Evolutionary conservation across 2,329 filamentous ascomycete genomes (phyloP).

Genomic region (Ophiostoma sp.): DNA sequence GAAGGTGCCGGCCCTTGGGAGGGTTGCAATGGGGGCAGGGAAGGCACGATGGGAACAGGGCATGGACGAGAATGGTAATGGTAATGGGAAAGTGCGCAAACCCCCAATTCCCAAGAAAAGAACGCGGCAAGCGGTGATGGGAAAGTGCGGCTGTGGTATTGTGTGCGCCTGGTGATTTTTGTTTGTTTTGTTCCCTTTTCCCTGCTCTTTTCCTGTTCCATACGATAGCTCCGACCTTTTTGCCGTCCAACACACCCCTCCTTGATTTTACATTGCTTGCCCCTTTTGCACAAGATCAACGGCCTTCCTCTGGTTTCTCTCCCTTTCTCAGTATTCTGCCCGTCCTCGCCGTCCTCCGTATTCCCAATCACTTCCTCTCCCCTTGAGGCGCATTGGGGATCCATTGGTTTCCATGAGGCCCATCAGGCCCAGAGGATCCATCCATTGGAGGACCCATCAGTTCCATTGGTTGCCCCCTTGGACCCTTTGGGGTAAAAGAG

Average conservation of each 20-base stretch:
- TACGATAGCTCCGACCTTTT: background rate
- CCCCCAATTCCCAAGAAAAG: background rate
- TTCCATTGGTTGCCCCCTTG: background rate
- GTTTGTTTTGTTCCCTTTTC: background rate
- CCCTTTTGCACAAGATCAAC: constrained; percentile 5
- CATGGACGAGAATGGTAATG: background rate
- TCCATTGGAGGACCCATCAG: background rate
- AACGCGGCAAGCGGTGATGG: background rate
- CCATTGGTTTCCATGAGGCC: background rate
- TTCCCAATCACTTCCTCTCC: background rate
- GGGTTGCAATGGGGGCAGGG: background rate
- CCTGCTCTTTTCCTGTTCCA: background rate
- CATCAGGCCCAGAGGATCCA: background rate
- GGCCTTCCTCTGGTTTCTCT: background rate
- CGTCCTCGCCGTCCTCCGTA: background rate
- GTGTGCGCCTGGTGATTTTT: background rate
- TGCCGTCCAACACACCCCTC: background rate
- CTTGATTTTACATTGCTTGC: background rate
- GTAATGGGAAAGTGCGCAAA: constrained; percentile 8
- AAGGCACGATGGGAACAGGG: background rate
- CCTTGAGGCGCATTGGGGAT: background rate
- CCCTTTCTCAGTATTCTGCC: too few species aligned
- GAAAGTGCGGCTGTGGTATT: constrained; percentile 4
- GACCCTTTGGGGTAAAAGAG: background rate
- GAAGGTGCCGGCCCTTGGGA: background rate